Evolutionary conservation across 257 asterid genomes (phyloP).

Genomic region (Nicotiana paniculata): DNA sequence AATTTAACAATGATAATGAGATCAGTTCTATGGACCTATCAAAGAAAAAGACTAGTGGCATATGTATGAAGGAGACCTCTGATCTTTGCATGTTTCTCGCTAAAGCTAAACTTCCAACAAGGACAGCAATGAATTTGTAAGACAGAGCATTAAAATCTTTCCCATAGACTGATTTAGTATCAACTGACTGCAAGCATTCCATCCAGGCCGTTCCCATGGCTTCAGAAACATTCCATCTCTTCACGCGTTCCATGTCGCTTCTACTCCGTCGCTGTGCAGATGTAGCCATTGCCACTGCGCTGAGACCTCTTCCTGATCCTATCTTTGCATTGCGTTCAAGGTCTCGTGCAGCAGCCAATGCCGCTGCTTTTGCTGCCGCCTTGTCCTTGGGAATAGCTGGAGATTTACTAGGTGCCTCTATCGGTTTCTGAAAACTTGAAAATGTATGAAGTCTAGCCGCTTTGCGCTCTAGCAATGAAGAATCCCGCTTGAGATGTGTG

Average conservation of each 20-base stretch:
- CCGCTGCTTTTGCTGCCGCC: conserved; percentile 98
- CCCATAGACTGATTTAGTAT: conserved; percentile 87
- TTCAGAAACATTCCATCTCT: conserved; percentile 94
- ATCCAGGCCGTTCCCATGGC: conserved; percentile 99
- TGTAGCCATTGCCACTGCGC: conserved; percentile 99
- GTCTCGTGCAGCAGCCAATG: conserved; percentile 99
- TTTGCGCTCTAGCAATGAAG: conserved; percentile 89
- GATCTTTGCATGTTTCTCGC: conserved; percentile 97
- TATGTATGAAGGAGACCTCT: conserved; percentile 50
- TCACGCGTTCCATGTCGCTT: conserved; percentile 84
- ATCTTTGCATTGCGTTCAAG: conserved; percentile 95
- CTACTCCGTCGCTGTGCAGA: conserved; percentile 79
- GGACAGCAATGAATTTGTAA: conserved; percentile 87
- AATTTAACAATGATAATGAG: background rate
- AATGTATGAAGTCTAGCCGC: conserved; percentile 70
- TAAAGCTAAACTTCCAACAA: conserved; percentile 96
- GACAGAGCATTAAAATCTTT: conserved; percentile 91
- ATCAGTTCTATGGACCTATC: conserved; percentile 3
- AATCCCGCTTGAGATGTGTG: conserved; percentile 83
- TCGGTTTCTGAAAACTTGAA: conserved; percentile 90
- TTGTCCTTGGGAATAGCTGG: conserved; percentile 77
- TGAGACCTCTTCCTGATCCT: conserved; percentile 99
- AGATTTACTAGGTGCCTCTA: conserved; percentile 68
- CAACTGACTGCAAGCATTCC: conserved; percentile 92
- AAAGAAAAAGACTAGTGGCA: conserved; percentile 7